Evolutionary conservation across 495 filamentous ascomycete species (phyloP), one percentile per base, ranked within the genome.

Genomic region (Podospora pseudopauciseta): DNA sequence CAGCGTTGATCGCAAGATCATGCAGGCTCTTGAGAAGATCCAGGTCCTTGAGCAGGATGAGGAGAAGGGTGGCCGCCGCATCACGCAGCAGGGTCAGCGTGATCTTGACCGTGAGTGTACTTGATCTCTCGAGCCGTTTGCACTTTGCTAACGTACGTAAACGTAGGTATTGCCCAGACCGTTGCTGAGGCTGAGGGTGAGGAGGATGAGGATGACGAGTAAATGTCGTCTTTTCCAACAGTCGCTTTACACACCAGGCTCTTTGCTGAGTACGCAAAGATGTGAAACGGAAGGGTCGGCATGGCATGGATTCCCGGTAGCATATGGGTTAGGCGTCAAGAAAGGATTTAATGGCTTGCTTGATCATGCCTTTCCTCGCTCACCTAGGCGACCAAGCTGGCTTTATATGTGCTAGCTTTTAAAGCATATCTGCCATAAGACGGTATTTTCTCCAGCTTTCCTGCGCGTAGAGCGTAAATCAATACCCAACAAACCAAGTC

Each of bases 21-120:
- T 97, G 80, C 94, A 97, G 88, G 86, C 93, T 65, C 89, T 99
- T 60, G 94, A 97, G 92, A 97, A 97, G 89, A 97, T 99, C 80
- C 93, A 94, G 80, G 92, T 99, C 74, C 84, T 99, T 65, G 95
- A 99, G 90, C 81, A 87, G 77, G 92, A 97, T 79, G 94, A 96
- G 87, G 94, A 97, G 64, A 95, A 94, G 87, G 95, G 95, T 84
- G 95, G 95, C 74, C 90, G 95, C 74, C 87, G 95, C 75, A 98
- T 98, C 81, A 97, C 95, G 75, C 93, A 98, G 86, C 86, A 87
- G 77, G 95, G 95, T 72, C 95, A 97, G 87, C 91, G 95, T 81
- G 95, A 99, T 93, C 86, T 99, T 85, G 95, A 97, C 86, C 94
- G 95, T 91, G 76, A 70, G 76, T 71, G 58, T 19, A 18, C n/a